Evolutionary conservation across 2,329 filamentous ascomycete genomes (phyloP), one percentile per base, ranked within the genome.

Genomic region (Botryotinia convoluta): DNA sequence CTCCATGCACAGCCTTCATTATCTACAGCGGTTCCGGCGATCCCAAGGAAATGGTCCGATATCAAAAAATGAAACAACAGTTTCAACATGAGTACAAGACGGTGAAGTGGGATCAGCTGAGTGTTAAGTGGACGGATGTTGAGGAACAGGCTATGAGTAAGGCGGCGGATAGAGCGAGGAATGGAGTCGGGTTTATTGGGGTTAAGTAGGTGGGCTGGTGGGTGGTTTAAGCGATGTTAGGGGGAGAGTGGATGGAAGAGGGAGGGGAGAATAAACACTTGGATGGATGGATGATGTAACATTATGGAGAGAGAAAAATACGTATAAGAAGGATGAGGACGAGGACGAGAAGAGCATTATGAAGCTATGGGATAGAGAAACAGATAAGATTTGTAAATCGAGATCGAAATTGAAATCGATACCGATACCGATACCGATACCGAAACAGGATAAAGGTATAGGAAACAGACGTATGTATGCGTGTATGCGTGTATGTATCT

Each of bases 21-120:
- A 82, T 92, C 48, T 89, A 90, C 81, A 90, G 87, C 77, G 90
- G 90, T 75, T 90, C 88, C 9, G 90, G 90, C 57, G 89, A 92
- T 77, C 90, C 90, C n/a, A 86, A 89, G 48, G 87, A 89, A 78
- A 91, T 92, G 89, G 86, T 86, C 74, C 84, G 85, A 59, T 82
- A 92, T 76, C 88, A 91, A 83, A 85, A 85, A 35, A 83, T 90
- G 84, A 87, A 91, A 69, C 80, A 85, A 10, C 86, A 87, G 80
- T 91, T 87, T 84, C 88, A 87, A 79, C 86, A 85, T 77, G 90
- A 92, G 81, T 92, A 90, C 80, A 89, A 90, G 80, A 87, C 88
- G 20, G 87, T 84, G 75, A 90, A 90, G 77, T 92, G 90, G 90
- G 89, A 92, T 80, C 82, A 91, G 75, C 83, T 92, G 51, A 88